Percentiles rank a stretch among this genome's conserved stretches.
Conservation (phyloP, 148 eudicot genomes). For the Diospyros kaki region DNA sequence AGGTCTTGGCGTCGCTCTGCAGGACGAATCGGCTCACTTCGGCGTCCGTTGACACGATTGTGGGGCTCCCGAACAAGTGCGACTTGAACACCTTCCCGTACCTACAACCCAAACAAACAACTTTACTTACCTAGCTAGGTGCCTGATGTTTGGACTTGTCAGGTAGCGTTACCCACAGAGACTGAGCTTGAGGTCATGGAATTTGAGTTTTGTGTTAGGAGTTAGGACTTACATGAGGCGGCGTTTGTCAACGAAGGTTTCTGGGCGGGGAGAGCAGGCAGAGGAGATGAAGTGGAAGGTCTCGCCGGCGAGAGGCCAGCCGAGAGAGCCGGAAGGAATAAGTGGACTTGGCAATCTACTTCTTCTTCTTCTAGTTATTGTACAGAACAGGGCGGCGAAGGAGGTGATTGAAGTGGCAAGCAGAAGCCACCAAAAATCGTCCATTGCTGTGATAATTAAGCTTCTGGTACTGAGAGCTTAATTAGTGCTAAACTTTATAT, state of each 20-base stretch:
- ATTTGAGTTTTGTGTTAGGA: no score
- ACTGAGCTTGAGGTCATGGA: no score
- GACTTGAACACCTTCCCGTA: slow-evolving; percentile 91
- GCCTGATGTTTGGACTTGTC: no score
- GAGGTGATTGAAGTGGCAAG: no score
- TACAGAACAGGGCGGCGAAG: no score
- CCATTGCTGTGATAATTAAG: no score
- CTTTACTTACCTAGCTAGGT: no score
- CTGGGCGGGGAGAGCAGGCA: slow-evolving; percentile 74
- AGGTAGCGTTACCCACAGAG: no score
- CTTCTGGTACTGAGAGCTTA: no score
- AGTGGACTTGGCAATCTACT: neutral
- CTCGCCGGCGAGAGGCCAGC: slow-evolving; percentile 88
- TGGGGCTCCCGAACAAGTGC: slow-evolving; percentile 75
- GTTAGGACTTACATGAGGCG: slow-evolving; percentile 56
- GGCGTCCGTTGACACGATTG: slow-evolving; percentile 81
- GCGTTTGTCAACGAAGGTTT: slow-evolving; percentile 78
- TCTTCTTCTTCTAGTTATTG: no score
- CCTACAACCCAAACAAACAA: slow-evolving; percentile 20
- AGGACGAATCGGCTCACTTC: slow-evolving; percentile 72
- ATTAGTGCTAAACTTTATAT: no score
- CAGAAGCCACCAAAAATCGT: no score
- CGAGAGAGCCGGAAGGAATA: slow-evolving; percentile 55
- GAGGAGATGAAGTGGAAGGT: slow-evolving; percentile 82
- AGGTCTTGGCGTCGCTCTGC: slow-evolving; percentile 69